phyloP scores from a whole-genome alignment of 768 basidiomycete species.

The Tremella mesenterica region DNA sequence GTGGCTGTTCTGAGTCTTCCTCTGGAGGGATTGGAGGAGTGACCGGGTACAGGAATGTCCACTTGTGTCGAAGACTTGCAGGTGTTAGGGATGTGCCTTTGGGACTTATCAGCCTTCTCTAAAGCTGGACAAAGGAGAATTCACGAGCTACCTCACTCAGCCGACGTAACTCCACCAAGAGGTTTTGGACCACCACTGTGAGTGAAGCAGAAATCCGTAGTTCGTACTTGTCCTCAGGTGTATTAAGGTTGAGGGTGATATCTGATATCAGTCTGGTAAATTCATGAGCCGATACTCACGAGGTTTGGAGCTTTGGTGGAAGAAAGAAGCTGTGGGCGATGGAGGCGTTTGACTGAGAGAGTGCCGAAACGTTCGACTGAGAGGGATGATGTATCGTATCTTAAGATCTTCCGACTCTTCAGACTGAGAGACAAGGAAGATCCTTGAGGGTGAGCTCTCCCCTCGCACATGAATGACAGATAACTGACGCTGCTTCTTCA shows the following conservation, averaged over 20 bases:
- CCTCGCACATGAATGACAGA: neutral
- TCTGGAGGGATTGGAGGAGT: neutral
- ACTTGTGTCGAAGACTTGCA: constrained; percentile 11
- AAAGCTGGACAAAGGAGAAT: neutral
- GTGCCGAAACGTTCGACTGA: constrained; percentile 19
- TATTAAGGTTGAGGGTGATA: constrained; percentile 21
- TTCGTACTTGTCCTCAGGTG: constrained; percentile 10
- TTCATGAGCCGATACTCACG: constrained; percentile 14
- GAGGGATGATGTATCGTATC: constrained; percentile 17
- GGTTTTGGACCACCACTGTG: constrained; percentile 15
- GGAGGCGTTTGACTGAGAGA: constrained; percentile 29
- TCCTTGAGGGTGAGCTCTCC: neutral
- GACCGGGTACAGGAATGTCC: constrained; percentile 22
- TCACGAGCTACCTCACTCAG: constrained; percentile 17
- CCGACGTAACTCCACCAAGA: constrained; percentile 23
- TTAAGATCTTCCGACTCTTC: neutral
- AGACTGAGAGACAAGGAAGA: neutral
- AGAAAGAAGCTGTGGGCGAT: constrained; percentile 32
- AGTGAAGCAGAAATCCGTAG: constrained; percentile 20
- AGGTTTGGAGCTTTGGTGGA: constrained; percentile 30
- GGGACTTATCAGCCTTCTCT: neutral
- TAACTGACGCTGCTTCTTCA: constrained; percentile 8
- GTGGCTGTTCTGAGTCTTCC: neutral
- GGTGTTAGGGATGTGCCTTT: neutral
- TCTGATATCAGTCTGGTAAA: constrained; percentile 10